These are phyloP conservation scores for Globisporangium canariense DNA, from an alignment of 352 stramenopile genomes.

Conservation along the genomic window DNA sequence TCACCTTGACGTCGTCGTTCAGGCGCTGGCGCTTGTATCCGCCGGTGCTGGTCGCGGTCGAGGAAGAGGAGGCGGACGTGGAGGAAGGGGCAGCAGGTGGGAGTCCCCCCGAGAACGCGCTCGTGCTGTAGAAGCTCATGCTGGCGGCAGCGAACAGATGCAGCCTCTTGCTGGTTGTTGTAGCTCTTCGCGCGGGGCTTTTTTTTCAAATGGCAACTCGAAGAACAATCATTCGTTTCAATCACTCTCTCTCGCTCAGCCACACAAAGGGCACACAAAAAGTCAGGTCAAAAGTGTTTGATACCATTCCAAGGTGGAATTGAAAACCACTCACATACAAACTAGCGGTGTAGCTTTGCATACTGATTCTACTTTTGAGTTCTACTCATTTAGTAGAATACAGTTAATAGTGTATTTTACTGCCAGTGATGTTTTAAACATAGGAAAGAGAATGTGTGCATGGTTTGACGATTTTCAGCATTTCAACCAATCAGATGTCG, in stretches of 20 bases:
- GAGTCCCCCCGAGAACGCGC: conserved; percentile 3
- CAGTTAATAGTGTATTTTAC: background rate
- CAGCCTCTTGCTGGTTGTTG: background rate
- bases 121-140: conserved; percentile 12
- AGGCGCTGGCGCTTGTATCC: conserved; percentile 57
- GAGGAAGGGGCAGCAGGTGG: background rate
- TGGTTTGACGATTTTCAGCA: background rate
- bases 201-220: conserved; percentile 19
- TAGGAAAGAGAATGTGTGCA: too few species aligned
- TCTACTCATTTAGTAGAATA: too few species aligned
- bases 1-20: conserved; percentile 32
- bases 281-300: background rate
- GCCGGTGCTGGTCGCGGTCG: background rate
- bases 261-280: conserved; percentile 7
- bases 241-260: conserved; percentile 15
- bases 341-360: too few species aligned
- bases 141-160: background rate
- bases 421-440: conserved; percentile 1
- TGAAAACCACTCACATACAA: too few species aligned
- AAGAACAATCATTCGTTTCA: conserved; percentile 20
- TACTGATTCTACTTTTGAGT: too few species aligned
- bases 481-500: background rate
- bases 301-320: too few species aligned
- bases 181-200: conserved; percentile 14
- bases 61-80: background rate